Base-by-base conservation (phyloP, 192 early-diverging fungal species). In the Rhizophagus prolifer region DNA sequence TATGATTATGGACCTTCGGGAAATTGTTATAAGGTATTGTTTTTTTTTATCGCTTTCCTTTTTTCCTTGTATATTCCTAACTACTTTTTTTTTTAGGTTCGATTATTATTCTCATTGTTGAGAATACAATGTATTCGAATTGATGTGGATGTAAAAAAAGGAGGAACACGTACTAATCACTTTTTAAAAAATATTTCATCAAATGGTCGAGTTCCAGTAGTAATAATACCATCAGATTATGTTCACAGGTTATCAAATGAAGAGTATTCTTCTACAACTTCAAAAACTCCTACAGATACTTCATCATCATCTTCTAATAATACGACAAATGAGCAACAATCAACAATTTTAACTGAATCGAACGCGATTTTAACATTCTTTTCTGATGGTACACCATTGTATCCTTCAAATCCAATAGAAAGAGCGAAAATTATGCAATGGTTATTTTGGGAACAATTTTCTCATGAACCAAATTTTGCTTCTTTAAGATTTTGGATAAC, bases 381-480 rank as follows among this genome's bases (percentile, higher is more conserved):
- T 30, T 30, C 72, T 2, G 23, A 25, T 23, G 30, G 30, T 16
- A 74, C 72, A 61, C 38, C 72, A 13, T 44, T 74, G 26, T 47
- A 63, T 38, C 72, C 72, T 63, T 74, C 72, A 36, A 63, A 74
- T 44, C 58, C 72, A 19, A 34, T 74, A 4, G 31, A 74, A 3
- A 25, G 34, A 25, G 72, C 72, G 19, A 38, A 74, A 63, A n/a
- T 60, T 38, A 31, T 62, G 59, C 59, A 74, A 74, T 74, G 72
- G 72, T 38, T 74, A 19, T 74, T 74, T 44, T 74, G 72, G 72
- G 72, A 74, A 74, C 72, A 74, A 44, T 63, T 28, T 38, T 74
- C 72, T 36, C 59, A 62, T 19, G 28, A 41, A 31, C 72, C 72
- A 44, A 74, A 74, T 44, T 61, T 74, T 28, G 2, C 36, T 4